Evolutionary conservation across 2,329 filamentous ascomycete species (phyloP), one percentile per base, ranked within the genome.

Genomic region (Chaetomium sp.): DNA sequence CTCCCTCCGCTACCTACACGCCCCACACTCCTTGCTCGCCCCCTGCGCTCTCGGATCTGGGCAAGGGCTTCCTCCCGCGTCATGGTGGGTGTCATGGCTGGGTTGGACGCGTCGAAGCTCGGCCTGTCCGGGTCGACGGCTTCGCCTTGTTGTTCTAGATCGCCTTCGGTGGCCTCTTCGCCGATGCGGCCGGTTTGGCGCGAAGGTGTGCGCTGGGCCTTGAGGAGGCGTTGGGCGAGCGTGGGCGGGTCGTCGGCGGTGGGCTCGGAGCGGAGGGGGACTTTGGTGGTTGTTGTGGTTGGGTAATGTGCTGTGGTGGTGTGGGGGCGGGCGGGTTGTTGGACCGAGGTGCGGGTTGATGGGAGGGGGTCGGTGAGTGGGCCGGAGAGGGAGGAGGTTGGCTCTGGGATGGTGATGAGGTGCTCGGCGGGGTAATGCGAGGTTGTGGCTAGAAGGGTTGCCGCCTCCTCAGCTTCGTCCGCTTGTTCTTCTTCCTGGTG

Each of bases 31-130:
- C 58, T 48, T 27, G 63, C 86, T 46, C 88, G 76, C 6, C 86
- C 87, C 52, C 88, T 75, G 34, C 88, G 78, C 71, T 89, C 85
- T 52, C 84, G 79, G 62, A 92, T 91, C 67, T 86, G 83, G 54
- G 86, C 86, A 12, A 92, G 77, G 3, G 88, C 88, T 69, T 90
- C 79, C 68, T 90, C 88, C 53, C 88, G 79, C 33, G 82, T 82
- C 80, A 86, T 84, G 41, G 83, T 86, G 5, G 82, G 81, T 43
- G 79, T 84, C 58, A 86, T 68, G 8, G 81, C 81, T 19, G 80
- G 79, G 66, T 84, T 79, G 57, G 71, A 78, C 42, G 73, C 66
- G 66, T 83, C 80, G 62, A 82, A 83, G 8, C 71, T 74, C 4
- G 73, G 72, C 6, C 62, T 61, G 53, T 64, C 59, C 14, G 58